These are phyloP conservation scores for Diaporthe ampelina DNA, from an alignment of 2,329 filamentous ascomycete genomes.

Conservation along the genomic window DNA sequence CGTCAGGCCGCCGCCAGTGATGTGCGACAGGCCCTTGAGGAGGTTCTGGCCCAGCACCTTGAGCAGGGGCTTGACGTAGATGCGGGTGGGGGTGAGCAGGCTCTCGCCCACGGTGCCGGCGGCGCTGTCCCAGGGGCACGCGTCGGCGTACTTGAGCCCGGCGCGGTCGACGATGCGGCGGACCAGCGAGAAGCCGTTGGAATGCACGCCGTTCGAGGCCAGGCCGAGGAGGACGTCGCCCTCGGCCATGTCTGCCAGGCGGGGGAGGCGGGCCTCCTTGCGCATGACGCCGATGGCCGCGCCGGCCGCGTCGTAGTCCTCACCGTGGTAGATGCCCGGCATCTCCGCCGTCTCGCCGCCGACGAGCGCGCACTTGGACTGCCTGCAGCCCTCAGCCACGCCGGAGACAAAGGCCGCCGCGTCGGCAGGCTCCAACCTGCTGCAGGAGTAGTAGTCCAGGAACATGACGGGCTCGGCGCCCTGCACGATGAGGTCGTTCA, in stretches of 20 bases:
- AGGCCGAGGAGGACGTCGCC: slow-evolving; percentile 92
- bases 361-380: slow-evolving; percentile 90
- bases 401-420: slow-evolving; percentile 91
- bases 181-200: slow-evolving; percentile 97
- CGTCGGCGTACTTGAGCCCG: slow-evolving; percentile 78
- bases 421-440: slow-evolving; percentile 82
- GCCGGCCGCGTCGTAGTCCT: slow-evolving; percentile 94
- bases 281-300: slow-evolving; percentile 89
- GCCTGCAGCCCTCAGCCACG: slow-evolving; percentile 87
- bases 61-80: slow-evolving; percentile 90
- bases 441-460: slow-evolving; percentile 97
- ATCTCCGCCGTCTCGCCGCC: slow-evolving; percentile 98
- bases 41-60: slow-evolving; percentile 71
- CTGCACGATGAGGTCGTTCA: slow-evolving; percentile 97
- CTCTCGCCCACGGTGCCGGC: slow-evolving; percentile 74
- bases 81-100: slow-evolving; percentile 89
- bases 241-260: slow-evolving; percentile 79
- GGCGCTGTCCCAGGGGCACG: slow-evolving; percentile 80
- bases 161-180: slow-evolving; percentile 86
- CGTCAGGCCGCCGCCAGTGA: slow-evolving; percentile 91
- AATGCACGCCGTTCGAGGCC: slow-evolving; percentile 89
- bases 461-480: slow-evolving; percentile 96
- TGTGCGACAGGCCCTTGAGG: slow-evolving; percentile 95
- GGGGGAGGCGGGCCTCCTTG: slow-evolving; percentile 78
- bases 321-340: slow-evolving; percentile 91